These are phyloP conservation scores for Cryptococcus neoformans DNA, from an alignment of 1,284 basidiomycete species.

Conservation along the genomic window DNA sequence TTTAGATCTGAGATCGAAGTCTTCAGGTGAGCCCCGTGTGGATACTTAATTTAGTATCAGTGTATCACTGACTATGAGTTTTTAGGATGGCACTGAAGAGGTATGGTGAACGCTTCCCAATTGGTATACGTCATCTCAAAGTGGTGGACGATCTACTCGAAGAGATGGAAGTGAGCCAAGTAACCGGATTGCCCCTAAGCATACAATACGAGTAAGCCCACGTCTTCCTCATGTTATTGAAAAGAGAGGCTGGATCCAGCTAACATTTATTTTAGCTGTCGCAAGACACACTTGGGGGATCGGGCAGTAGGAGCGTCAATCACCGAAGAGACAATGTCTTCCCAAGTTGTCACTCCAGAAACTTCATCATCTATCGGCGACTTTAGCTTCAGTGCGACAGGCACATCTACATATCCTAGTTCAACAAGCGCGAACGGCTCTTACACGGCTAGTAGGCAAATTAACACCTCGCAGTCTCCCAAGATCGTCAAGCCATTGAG, in stretches of 20 bases:
- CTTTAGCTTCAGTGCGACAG: neutral
- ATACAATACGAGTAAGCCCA: conserved; percentile 5
- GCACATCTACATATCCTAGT: neutral
- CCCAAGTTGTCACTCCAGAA: neutral
- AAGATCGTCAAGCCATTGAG: too few relatives aligned
- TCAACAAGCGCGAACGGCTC: neutral
- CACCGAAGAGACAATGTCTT: neutral
- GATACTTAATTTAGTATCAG: neutral
- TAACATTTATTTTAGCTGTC: too few relatives aligned
- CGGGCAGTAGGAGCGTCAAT: neutral
- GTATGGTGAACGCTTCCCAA: conserved; percentile 32
- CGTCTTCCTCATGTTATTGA: neutral
- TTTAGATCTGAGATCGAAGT: conserved; percentile 40
- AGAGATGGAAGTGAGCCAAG: neutral
- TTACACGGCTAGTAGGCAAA: neutral
- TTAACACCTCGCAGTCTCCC: neutral
- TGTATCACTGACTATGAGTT: neutral
- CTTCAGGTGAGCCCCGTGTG: conserved; percentile 24
- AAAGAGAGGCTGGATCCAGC: neutral
- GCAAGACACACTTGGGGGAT: too few relatives aligned
- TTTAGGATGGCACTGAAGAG: conserved; percentile 22
- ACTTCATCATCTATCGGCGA: neutral
- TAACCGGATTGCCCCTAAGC: neutral
- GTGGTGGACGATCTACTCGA: conserved; percentile 28
- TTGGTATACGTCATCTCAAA: conserved; percentile 26